phyloP scores from a whole-genome alignment of 768 basidiomycete genomes.

The Mrakia blollopis region DNA sequence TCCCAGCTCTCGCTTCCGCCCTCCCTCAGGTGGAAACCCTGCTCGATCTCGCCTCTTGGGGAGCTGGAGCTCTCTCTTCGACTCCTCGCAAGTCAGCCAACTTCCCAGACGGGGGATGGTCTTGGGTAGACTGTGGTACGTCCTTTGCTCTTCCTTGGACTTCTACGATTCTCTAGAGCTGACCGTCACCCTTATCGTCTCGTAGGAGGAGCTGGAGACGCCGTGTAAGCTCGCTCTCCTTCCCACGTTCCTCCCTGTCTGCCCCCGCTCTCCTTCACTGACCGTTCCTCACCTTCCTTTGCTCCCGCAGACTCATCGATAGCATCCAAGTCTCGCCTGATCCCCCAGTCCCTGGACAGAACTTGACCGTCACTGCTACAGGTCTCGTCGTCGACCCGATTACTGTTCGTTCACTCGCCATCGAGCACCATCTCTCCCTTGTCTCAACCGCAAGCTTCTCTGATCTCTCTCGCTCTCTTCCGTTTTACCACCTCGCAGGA shows the following conservation, averaged over 20 bases:
- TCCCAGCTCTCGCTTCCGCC: conserved; percentile 33
- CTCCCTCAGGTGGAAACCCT: conserved; percentile 38
- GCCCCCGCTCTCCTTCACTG: conserved; percentile 34
- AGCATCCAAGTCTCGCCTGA: conserved; percentile 75
- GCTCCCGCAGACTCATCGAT: conserved; percentile 48
- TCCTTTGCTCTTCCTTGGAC: conserved; percentile 27
- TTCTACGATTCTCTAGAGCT: neutral
- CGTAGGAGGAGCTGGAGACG: conserved; percentile 3
- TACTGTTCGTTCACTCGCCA: conserved; percentile 53
- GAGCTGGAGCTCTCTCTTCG: conserved; percentile 33
- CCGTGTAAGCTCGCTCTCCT: conserved; percentile 20
- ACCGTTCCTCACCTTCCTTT: conserved; percentile 36
- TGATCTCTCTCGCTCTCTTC: conserved; percentile 3
- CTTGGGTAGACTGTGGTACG: conserved; percentile 70
- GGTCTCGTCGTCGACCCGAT: conserved; percentile 59
- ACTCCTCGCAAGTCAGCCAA: conserved; percentile 41
- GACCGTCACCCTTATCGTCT: neutral
- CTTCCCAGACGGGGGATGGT: conserved; percentile 53
- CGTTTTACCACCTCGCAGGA: conserved; percentile 53
- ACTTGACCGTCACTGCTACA: conserved; percentile 76
- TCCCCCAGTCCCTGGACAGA: conserved; percentile 79
- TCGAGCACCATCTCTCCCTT: neutral
- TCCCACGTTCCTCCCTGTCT: neutral
- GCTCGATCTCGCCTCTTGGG: conserved; percentile 40
- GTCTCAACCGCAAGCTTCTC: neutral